These are phyloP conservation scores for Apiospora arundinis DNA, from an alignment of 2,329 filamentous ascomycete species.

Conservation along the genomic window DNA sequence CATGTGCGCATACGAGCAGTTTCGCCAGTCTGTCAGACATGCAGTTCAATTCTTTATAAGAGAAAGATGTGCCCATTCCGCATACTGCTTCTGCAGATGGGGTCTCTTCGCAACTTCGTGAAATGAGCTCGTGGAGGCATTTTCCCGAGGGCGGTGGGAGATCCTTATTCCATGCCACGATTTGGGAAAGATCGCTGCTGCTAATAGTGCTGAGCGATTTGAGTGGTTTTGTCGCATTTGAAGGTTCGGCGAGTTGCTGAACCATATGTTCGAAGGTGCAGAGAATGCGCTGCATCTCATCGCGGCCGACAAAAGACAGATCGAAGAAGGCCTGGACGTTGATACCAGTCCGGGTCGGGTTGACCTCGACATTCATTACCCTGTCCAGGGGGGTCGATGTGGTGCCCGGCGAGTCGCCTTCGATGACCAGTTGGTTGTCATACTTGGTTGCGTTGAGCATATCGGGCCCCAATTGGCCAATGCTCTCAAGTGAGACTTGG, in stretches of 20 bases:
- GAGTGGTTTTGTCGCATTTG: slow-evolving; percentile 19
- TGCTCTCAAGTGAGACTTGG: slow-evolving; percentile 18
- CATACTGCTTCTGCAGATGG: slow-evolving; percentile 21
- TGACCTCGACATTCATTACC: slow-evolving; percentile 22
- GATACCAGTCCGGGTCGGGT: slow-evolving; percentile 16
- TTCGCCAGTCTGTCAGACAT: slow-evolving; percentile 21
- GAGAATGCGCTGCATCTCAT: slow-evolving; percentile 22
- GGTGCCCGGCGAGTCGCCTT: slow-evolving; percentile 13
- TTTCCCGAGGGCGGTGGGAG: not conserved
- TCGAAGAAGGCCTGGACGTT: slow-evolving; percentile 23
- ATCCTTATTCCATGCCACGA: slow-evolving; percentile 20
- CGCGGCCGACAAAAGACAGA: slow-evolving; percentile 13
- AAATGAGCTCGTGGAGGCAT: slow-evolving; percentile 10
- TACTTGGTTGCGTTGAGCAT: slow-evolving; percentile 24
- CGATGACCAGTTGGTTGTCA: slow-evolving; percentile 23
- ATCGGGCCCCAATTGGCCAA: slow-evolving; percentile 15
- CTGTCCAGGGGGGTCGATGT: slow-evolving; percentile 20
- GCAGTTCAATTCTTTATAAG: slow-evolving; percentile 14
- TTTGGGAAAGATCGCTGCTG: slow-evolving; percentile 15
- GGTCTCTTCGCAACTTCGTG: not conserved
- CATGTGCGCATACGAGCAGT: slow-evolving; percentile 12
- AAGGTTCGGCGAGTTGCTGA: slow-evolving; percentile 18
- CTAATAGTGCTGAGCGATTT: slow-evolving; percentile 6
- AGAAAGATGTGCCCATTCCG: slow-evolving; percentile 17
- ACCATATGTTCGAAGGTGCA: slow-evolving; percentile 20